phyloP scores from a whole-genome alignment of 2,329 filamentous ascomycete genomes.

The Raffaelea albimanens region DNA sequence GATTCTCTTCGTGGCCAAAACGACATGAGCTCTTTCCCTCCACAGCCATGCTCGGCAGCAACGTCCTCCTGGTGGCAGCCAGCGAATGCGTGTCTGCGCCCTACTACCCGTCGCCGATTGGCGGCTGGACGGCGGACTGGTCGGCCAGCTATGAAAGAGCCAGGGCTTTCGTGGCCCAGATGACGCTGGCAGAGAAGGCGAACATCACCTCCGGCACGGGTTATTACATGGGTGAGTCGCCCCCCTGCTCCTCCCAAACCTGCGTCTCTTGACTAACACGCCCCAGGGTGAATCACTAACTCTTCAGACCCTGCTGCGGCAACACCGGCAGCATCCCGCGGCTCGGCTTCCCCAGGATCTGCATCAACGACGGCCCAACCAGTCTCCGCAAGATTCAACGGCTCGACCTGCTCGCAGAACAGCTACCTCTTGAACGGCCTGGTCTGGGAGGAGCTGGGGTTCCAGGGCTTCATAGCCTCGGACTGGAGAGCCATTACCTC shows the following conservation, averaged over 20 bases:
- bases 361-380: constrained; percentile 33
- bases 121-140: constrained; percentile 56
- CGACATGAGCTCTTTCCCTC: no score
- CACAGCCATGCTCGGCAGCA: no score
- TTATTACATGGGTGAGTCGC: constrained; percentile 50
- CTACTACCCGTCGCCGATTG: constrained; percentile 66
- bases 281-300: no score
- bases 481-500: constrained; percentile 50
- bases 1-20: no score
- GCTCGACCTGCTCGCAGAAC: constrained; percentile 66
- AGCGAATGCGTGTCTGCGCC: constrained; percentile 36
- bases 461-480: constrained; percentile 58
- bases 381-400: constrained; percentile 43
- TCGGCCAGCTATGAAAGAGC: constrained; percentile 24
- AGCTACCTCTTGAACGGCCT: constrained; percentile 59
- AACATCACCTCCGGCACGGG: constrained; percentile 37
- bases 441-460: constrained; percentile 53
- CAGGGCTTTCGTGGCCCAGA: constrained; percentile 22
- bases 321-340: constrained; percentile 24
- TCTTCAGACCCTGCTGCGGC: constrained; percentile 20
- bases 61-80: not conserved
- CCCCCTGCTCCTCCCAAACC: no score
- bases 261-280: no score
- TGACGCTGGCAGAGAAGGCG: constrained; percentile 30
- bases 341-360: constrained; percentile 30